Evolutionary conservation across 345 rosid genomes (phyloP).

Genomic region (Dipteronia sinensis): DNA sequence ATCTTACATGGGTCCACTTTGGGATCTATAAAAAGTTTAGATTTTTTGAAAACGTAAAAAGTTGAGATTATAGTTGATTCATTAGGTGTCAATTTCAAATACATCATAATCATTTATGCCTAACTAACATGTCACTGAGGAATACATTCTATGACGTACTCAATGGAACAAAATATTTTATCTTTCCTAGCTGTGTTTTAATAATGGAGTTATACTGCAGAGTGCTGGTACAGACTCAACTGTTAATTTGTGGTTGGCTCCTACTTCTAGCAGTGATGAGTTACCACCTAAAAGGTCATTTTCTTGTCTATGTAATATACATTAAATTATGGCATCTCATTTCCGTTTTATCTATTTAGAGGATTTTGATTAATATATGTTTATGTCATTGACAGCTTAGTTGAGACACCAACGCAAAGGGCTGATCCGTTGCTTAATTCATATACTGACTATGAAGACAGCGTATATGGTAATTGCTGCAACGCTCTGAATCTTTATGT

Average conservation of each 20-base stretch:
- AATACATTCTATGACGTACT: slow-evolving; percentile 1
- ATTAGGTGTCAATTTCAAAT: not conserved
- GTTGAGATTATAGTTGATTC: not conserved
- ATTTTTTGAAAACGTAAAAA: not conserved
- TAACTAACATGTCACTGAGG: not conserved
- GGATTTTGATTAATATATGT: not conserved
- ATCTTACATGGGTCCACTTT: slow-evolving; percentile 3
- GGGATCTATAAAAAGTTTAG: not conserved
- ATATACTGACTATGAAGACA: slow-evolving; percentile 86
- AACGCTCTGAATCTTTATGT: slow-evolving; percentile 9
- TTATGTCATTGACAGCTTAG: slow-evolving; percentile 33
- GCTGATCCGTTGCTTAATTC: slow-evolving; percentile 57
- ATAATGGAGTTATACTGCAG: slow-evolving; percentile 42
- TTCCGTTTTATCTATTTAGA: slow-evolving; percentile 12
- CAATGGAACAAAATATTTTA: not conserved
- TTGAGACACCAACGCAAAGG: slow-evolving; percentile 36
- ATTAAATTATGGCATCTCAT: not conserved
- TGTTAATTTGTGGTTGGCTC: slow-evolving; percentile 82
- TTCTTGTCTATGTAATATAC: slow-evolving; percentile 5
- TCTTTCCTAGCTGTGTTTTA: slow-evolving; percentile 15
- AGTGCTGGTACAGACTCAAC: slow-evolving; percentile 92
- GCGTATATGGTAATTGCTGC: slow-evolving; percentile 66
- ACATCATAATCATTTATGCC: not conserved
- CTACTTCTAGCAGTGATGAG: slow-evolving; percentile 48
- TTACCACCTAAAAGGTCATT: slow-evolving; percentile 53